phyloP scores from a whole-genome alignment of 441 rosid genomes.

The Aleurites moluccanus region DNA sequence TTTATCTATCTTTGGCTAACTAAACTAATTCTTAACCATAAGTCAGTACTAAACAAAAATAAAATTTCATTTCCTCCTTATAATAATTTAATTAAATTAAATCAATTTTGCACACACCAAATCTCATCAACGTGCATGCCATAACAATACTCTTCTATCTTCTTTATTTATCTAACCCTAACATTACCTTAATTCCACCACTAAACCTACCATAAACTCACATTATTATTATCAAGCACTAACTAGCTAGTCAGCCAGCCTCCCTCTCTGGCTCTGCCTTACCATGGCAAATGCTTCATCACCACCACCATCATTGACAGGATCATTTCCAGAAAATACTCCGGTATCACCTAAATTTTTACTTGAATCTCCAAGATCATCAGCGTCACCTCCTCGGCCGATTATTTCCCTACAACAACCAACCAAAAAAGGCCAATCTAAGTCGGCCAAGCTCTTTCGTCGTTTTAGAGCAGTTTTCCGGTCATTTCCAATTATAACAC shows the following conservation, averaged over 20 bases:
- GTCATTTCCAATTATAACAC: conserved; percentile 71
- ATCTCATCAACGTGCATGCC: conserved; percentile 32
- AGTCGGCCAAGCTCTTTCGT: conserved; percentile 45
- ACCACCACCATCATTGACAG: background rate
- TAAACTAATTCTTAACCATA: conserved; percentile 19
- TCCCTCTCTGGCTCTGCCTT: no score
- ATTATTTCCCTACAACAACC: conserved; percentile 40
- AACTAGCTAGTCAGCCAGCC: background rate
- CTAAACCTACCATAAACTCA: background rate
- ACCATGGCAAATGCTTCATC: conserved; percentile 18
- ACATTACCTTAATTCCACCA: background rate
- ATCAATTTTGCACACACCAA: background rate
- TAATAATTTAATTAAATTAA: background rate
- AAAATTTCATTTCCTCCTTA: background rate
- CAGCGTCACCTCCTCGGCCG: conserved; percentile 19
- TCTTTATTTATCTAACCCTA: background rate
- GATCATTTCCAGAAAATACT: background rate
- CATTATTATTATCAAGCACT: background rate
- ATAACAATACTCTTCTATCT: background rate
- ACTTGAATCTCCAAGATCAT: background rate
- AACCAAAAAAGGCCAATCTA: conserved; percentile 34
- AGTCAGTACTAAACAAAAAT: background rate
- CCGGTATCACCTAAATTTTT: background rate
- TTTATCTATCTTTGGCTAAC: conserved; percentile 8
- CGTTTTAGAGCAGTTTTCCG: conserved; percentile 61